These are phyloP conservation scores for Fusarium sp. DNA, from an alignment of 2,329 filamentous ascomycete species.

Conservation along the genomic window DNA sequence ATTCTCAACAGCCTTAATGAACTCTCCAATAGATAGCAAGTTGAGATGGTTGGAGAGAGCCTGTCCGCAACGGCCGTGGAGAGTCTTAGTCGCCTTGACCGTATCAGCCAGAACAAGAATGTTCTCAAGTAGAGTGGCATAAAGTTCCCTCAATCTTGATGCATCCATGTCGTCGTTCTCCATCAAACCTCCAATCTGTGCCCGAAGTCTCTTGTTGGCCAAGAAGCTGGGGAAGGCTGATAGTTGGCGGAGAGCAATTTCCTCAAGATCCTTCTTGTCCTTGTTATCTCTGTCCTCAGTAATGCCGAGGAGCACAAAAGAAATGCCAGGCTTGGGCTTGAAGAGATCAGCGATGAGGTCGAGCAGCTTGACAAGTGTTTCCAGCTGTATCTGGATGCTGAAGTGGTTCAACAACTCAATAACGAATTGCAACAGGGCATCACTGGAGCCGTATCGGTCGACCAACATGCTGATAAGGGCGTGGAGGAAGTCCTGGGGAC, in stretches of 20 bases:
- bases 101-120: conserved; percentile 76
- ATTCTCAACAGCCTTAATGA: conserved; percentile 88
- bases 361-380: conserved; percentile 83
- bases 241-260: conserved; percentile 69
- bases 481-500: conserved; percentile 88
- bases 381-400: conserved; percentile 80
- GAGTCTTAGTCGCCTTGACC: conserved; percentile 68
- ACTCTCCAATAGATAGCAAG: conserved; percentile 87
- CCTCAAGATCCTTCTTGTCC: conserved; percentile 65
- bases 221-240: conserved; percentile 71
- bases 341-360: conserved; percentile 82
- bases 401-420: conserved; percentile 82
- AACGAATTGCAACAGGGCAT: conserved; percentile 81
- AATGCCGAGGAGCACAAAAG: conserved; percentile 77
- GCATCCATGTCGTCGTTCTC: conserved; percentile 76
- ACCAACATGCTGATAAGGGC: conserved; percentile 90
- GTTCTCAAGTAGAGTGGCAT: conserved; percentile 77
- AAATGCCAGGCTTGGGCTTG: conserved; percentile 80
- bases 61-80: conserved; percentile 74
- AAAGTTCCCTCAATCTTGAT: conserved; percentile 77
- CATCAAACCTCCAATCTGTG: conserved; percentile 70
- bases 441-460: conserved; percentile 87
- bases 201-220: conserved; percentile 69
- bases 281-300: conserved; percentile 63
- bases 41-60: conserved; percentile 86